These are phyloP conservation scores for Alternaria consortialis DNA, from an alignment of 2,329 filamentous ascomycete genomes.

Conservation along the genomic window DNA sequence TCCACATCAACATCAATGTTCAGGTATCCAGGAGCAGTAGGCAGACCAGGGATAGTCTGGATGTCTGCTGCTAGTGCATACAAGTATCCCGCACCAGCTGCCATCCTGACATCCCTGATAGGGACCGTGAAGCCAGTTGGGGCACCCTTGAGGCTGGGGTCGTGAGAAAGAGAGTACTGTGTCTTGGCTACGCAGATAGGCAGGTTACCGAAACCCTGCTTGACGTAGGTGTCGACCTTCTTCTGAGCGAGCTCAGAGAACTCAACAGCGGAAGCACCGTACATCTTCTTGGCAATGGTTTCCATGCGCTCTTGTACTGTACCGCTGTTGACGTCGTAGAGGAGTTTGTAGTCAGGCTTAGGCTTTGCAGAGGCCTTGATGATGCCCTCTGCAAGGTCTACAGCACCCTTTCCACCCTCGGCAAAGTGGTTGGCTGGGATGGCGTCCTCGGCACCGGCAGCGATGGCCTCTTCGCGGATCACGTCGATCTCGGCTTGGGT, in stretches of 20 bases:
- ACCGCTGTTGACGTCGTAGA: conserved; percentile 76
- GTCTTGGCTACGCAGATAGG: conserved; percentile 99
- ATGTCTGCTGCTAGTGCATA: conserved; percentile 97
- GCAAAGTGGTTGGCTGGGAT: conserved; percentile 97
- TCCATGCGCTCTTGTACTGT: conserved; percentile 90
- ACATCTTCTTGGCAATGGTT: conserved; percentile 90
- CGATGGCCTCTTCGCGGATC: conserved; percentile 87
- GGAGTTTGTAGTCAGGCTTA: conserved; percentile 78
- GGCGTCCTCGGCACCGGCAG: conserved; percentile 92
- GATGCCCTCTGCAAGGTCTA: conserved; percentile 88
- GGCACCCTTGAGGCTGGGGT: conserved; percentile 92
- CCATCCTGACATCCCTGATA: conserved; percentile 92
- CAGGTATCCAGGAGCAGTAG: conserved; percentile 92
- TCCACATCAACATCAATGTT: conserved; percentile 78
- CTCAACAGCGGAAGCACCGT: conserved; percentile 87
- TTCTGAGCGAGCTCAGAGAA: conserved; percentile 94
- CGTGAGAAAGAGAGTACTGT: conserved; percentile 94
- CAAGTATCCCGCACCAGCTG: conserved; percentile 81
- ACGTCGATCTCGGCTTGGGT: conserved; percentile 90
- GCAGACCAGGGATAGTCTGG: conserved; percentile 95
- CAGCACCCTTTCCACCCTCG: conserved; percentile 87
- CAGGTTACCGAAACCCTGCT: conserved; percentile 89
- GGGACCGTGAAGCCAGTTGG: conserved; percentile 94
- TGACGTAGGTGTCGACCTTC: conserved; percentile 94
- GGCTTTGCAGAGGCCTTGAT: conserved; percentile 83